Base-by-base conservation (phyloP, 768 basidiomycete genomes). In the Nidularia pulvinata region DNA sequence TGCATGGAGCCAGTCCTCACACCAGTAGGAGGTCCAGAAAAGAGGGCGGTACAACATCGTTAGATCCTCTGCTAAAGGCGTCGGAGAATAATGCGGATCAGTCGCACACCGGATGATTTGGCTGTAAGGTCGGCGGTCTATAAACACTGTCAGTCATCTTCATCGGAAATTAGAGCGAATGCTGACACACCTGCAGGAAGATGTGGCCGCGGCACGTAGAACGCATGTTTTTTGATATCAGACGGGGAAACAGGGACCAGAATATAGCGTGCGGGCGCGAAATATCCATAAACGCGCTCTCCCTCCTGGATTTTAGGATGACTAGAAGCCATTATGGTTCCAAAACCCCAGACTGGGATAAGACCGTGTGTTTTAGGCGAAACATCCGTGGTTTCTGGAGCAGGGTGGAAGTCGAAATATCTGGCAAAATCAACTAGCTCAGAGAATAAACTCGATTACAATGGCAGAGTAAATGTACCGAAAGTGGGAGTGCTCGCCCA, bases 1-100 rank as follows among this genome's bases (percentile, higher is more conserved):
- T 5, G 75, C 68, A 52, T 77, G 68, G 5, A 89, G 62, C 85
- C 85, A 89, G 61, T 89, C 88, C 63, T 89, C 85, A 57, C 78
- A 86, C 87, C 87, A 89, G 57, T 80, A 89, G 1, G 88, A 78
- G 0, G 87, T 88, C 87, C 87, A 89, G 65, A 88, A 89, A 13
- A 89, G 72, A 0, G 88, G 86, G 0, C 86, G 78, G 57, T 85
- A 89, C 13, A 89, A 77, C 88, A 89, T 88, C 0, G 79, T 81
- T 39, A 87, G 70, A 59, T 87, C 86, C 63, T 89, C 87, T 1
- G 69, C 65, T 1, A 61, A 56, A 0, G 78, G 71, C 0, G 74
- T 75, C 0, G 79, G 68, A 14, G 71, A 71, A 55, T 87, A 86
- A 50, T 83, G 73, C 0, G 79, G 74, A 55, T 89, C 87, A 7